These are phyloP conservation scores for Alternaria novae-zelandiae DNA, from an alignment of 2,329 filamentous ascomycete genomes.

Conservation along the genomic window DNA sequence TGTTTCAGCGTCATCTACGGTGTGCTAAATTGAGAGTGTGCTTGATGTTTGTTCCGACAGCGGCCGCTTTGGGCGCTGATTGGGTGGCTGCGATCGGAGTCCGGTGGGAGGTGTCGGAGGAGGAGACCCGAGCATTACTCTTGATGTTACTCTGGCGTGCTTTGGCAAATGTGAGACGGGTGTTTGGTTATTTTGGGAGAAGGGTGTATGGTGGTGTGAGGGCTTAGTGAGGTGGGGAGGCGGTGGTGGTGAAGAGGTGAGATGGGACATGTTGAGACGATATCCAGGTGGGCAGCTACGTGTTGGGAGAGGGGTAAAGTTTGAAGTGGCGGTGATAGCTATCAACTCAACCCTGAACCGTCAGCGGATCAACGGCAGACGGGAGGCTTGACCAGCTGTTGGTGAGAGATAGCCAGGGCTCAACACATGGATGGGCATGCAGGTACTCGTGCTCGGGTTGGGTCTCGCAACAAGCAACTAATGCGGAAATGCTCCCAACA, in stretches of 20 bases:
- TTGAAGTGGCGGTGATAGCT: not conserved
- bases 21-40: not conserved
- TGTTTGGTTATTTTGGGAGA: not conserved
- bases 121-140: conserved; percentile 29
- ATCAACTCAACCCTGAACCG: not conserved
- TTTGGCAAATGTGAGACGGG: not conserved
- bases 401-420: conserved; percentile 30
- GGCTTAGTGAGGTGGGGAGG: conserved; percentile 2
- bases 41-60: conserved; percentile 4
- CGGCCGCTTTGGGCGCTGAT: conserved; percentile 13
- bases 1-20: conserved; percentile 9
- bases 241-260: not conserved
- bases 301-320: conserved; percentile 3
- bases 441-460: conserved; percentile 13
- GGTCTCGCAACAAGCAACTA: conserved; percentile 28
- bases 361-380: conserved; percentile 17
- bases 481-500: conserved; percentile 33
- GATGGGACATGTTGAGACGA: not conserved
- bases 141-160: not conserved
- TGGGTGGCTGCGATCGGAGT: conserved; percentile 25
- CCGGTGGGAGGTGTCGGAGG: conserved; percentile 24
- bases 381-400: conserved; percentile 17
- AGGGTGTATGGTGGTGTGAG: not conserved
- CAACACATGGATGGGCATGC: conserved; percentile 20
- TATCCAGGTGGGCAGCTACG: not conserved